Evolutionary conservation across 768 basidiomycete genomes (phyloP), one percentile per base, ranked within the genome.

Genomic region (Podaxis rugospora): DNA sequence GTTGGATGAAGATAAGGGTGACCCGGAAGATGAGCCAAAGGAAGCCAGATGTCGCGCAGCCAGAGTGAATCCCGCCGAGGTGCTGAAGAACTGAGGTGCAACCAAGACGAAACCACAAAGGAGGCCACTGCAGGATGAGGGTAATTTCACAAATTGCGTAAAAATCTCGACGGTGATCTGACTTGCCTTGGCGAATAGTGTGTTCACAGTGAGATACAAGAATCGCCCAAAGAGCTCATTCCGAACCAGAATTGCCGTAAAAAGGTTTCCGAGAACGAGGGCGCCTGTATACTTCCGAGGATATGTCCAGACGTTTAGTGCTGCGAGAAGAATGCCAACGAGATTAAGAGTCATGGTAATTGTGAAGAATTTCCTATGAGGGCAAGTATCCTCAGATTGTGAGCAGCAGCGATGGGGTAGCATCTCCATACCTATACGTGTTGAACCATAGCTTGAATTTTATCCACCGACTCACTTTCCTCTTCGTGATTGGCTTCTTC

Each of bases 141-240:
- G 51, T 25, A 66, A 54, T 36, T 55, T 14, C 44, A 35, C 44
- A 50, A 18, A 56, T 21, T 35, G 47, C 27, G 44, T 52, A 27
- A n/a, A 52, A 44, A 47, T 37, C 18, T 32, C 21, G 10, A 18
- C 37, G 23, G 11, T 51, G 27, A 58, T 28, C 25, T 25, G 51
- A 57, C 70, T 39, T 65, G 87, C 89, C 82, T 92, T 92, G n/a
- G 89, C 88, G 63, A 93, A 92, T 28, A 81, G 71, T 0, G 84
- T 89, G 69, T 90, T 93, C 63, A 90, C 83, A 21, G 86, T 66
- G 50, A 86, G 71, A 69, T 92, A 93, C 13, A 93, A 68, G 37
- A 85, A 71, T n/a, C 92, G 87, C 9, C 90, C 89, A 64, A 93
- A 93, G 1, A 92, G 76, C 65, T 93, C 92, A 66, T 93, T 93